A percentile compares a stretch with the other conserved stretches of the same genome.
Conservation (phyloP, 768 basidiomycete genomes). For the Pleurotus pulmonarius region DNA sequence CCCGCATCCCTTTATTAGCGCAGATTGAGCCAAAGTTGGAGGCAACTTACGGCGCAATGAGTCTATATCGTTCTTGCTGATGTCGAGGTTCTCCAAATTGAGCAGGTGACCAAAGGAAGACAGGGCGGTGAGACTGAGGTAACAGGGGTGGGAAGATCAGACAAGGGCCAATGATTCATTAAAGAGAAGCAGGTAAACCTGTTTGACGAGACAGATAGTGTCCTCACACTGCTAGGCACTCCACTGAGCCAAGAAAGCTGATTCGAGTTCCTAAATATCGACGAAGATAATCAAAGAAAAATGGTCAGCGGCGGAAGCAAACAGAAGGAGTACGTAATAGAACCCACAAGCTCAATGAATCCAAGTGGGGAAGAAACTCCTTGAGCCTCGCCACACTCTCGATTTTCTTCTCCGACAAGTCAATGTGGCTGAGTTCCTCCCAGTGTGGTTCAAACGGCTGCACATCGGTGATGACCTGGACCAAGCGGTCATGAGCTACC, state of each 20-base stretch:
- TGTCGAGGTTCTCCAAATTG: constrained; percentile 86
- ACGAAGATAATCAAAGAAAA: background rate
- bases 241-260: constrained; percentile 79
- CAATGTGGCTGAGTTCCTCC: constrained; percentile 75
- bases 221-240: constrained; percentile 66
- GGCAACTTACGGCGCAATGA: constrained; percentile 70
- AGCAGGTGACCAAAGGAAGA: constrained; percentile 86
- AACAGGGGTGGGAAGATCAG: constrained; percentile 11
- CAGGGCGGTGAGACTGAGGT: constrained; percentile 68
- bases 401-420: constrained; percentile 67
- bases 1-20: constrained; percentile 7
- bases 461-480: constrained; percentile 90
- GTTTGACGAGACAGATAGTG: constrained; percentile 75
- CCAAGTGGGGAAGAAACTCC: constrained; percentile 85
- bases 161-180: constrained; percentile 2
- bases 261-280: constrained; percentile 58
- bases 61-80: constrained; percentile 87
- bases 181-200: constrained; percentile 39
- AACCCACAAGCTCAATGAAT: constrained; percentile 72
- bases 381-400: constrained; percentile 82
- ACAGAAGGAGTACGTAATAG: background rate
- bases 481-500: constrained; percentile 86
- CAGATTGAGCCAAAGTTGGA: constrained; percentile 11
- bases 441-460: constrained; percentile 94
- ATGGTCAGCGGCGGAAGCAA: constrained; percentile 8